Conservation (phyloP, 2,329 filamentous ascomycete species). For the Monosporascus ibericus region DNA sequence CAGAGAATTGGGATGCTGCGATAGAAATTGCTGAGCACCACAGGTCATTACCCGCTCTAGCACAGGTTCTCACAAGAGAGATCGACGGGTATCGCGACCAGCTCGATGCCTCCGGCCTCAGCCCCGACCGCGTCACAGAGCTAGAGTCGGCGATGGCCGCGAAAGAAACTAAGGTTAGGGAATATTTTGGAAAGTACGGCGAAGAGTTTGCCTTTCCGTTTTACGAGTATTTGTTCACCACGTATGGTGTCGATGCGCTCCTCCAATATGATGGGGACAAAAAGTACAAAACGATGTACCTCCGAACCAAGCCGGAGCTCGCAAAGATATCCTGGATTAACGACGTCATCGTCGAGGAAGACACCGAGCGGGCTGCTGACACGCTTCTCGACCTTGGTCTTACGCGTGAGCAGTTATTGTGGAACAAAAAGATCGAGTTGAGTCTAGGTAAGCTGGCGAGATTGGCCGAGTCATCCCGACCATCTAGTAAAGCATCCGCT, state of each 20-base stretch:
- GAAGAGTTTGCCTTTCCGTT: constrained; percentile 67
- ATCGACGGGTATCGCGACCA: constrained; percentile 37
- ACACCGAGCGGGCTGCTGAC: constrained; percentile 67
- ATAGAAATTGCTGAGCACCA: constrained; percentile 55
- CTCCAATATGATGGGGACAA: constrained; percentile 67
- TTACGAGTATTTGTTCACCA: constrained; percentile 70
- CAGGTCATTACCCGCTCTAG: constrained; percentile 47
- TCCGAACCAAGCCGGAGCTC: constrained; percentile 65
- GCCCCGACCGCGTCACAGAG: constrained; percentile 29
- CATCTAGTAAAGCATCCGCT: constrained; percentile 22
- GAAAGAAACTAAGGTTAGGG: constrained; percentile 42
- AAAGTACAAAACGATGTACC: constrained; percentile 68
- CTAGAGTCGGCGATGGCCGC: constrained; percentile 37
- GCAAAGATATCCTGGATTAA: constrained; percentile 92
- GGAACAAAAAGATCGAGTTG: constrained; percentile 90
- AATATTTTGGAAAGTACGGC: constrained; percentile 58
- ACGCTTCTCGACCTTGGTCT: constrained; percentile 66
- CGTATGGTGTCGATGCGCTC: constrained; percentile 59
- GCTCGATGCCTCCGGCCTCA: constrained; percentile 25
- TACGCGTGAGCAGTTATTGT: constrained; percentile 69
- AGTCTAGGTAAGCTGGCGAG: constrained; percentile 79
- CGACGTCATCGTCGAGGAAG: constrained; percentile 69
- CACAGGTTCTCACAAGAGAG: constrained; percentile 49
- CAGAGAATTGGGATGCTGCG: constrained; percentile 51
- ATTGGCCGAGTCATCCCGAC: constrained; percentile 53